A percentile compares a stretch with the other conserved stretches of the same genome.
Conservation (phyloP, 805 yeast genomes). For the Kodamaea kaohsiungensis region DNA sequence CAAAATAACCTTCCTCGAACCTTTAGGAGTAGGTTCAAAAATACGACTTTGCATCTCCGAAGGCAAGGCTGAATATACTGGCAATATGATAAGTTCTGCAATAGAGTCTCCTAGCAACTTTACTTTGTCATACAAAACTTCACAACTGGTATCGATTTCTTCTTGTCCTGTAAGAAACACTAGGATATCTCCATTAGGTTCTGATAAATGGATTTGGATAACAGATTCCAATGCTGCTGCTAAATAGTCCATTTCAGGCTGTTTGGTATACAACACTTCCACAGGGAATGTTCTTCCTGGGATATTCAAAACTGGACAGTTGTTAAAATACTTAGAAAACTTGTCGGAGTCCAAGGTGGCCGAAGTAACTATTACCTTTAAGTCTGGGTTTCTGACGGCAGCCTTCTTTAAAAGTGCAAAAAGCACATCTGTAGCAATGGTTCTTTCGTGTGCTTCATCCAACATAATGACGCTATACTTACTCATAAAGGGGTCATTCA, state of each 20-base stretch:
- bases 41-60: slow-evolving; percentile 86
- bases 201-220: slow-evolving; percentile 81
- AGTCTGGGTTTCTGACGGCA: slow-evolving; percentile 62
- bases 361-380: slow-evolving; percentile 82
- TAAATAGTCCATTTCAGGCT: slow-evolving; percentile 85
- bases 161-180: slow-evolving; percentile 92
- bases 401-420: slow-evolving; percentile 84
- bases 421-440: slow-evolving; percentile 88
- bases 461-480: slow-evolving; percentile 84
- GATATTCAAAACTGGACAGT: slow-evolving; percentile 79
- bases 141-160: slow-evolving; percentile 90
- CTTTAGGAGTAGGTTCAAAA: slow-evolving; percentile 84
- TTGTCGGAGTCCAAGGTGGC: slow-evolving; percentile 92
- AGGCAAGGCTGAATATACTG: slow-evolving; percentile 90
- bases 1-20: slow-evolving; percentile 82
- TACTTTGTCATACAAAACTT: slow-evolving; percentile 63
- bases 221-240: slow-evolving; percentile 83
- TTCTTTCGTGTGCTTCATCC: slow-evolving; percentile 97
- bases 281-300: slow-evolving; percentile 95
- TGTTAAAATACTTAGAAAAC: slow-evolving; percentile 73
- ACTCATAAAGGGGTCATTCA: slow-evolving; percentile 74
- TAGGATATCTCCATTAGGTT: slow-evolving; percentile 74
- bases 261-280: slow-evolving; percentile 72
- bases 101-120: slow-evolving; percentile 61
- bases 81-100: slow-evolving; percentile 72